Evolutionary conservation across 2,329 filamentous ascomycete species (phyloP).

Genomic region (Didymella keratinophila): DNA sequence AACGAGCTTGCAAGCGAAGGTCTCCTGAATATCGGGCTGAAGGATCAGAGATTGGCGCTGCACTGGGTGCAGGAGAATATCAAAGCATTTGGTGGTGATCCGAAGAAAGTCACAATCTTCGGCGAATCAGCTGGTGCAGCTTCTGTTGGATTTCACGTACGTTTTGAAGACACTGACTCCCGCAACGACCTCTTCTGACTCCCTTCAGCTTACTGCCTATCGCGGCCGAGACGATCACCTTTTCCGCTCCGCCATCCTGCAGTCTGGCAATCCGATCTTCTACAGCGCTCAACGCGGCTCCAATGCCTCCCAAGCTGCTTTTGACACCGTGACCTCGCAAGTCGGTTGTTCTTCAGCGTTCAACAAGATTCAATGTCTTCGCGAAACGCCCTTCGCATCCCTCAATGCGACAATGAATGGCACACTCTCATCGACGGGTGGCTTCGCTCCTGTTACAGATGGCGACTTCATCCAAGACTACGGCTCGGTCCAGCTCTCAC

Average conservation of each 20-base stretch:
- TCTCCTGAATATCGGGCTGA: slow-evolving; percentile 59
- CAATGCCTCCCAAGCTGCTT: slow-evolving; percentile 25
- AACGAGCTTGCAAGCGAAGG: slow-evolving; percentile 28
- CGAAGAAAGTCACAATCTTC: slow-evolving; percentile 57
- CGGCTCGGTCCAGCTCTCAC: slow-evolving; percentile 60
- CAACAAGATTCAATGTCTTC: slow-evolving; percentile 56
- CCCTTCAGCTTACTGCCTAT: slow-evolving; percentile 54
- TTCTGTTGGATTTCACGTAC: slow-evolving; percentile 46
- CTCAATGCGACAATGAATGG: slow-evolving; percentile 63
- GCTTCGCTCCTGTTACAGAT: slow-evolving; percentile 58
- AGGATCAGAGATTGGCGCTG: slow-evolving; percentile 61
- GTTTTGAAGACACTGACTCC: slow-evolving; percentile 43
- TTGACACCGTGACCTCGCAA: slow-evolving; percentile 40
- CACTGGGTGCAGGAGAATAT: slow-evolving; percentile 63
- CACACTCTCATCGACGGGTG: slow-evolving; percentile 36
- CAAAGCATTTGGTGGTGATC: slow-evolving; percentile 57
- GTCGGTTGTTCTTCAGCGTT: slow-evolving; percentile 25
- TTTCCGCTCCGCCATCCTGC: slow-evolving; percentile 56
- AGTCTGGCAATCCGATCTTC: slow-evolving; percentile 49
- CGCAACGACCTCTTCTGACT: slow-evolving; percentile 32
- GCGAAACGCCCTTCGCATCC: slow-evolving; percentile 63
- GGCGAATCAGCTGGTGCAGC: slow-evolving; percentile 39
- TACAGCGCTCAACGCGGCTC: slow-evolving; percentile 25
- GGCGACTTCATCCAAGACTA: slow-evolving; percentile 62
- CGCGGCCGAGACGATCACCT: slow-evolving; percentile 56